These are phyloP conservation scores for Sphagnum magellanicum DNA, from an alignment of 228 moss, liverwort and hornwort species.

Conservation along the genomic window DNA sequence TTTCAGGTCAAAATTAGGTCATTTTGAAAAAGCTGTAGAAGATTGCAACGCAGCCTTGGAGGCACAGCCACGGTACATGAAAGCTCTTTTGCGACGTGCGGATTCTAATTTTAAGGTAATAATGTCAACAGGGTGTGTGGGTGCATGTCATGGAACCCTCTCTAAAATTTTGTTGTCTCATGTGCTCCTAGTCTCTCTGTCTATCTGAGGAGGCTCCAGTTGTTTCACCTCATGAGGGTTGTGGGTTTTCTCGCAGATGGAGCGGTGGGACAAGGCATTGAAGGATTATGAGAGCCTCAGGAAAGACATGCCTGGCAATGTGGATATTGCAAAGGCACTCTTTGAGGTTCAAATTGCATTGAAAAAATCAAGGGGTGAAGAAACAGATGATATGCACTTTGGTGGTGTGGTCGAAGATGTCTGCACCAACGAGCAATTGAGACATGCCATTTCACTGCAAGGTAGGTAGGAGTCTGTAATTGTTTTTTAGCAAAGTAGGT, in stretches of 20 bases:
- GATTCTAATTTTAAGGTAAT: constrained; percentile 73
- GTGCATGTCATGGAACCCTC: no score
- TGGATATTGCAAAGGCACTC: constrained; percentile 65
- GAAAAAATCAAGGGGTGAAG: constrained; percentile 83
- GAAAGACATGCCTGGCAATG: constrained; percentile 77
- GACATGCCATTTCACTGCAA: constrained; percentile 78
- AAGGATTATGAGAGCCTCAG: constrained; percentile 74
- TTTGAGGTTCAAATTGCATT: constrained; percentile 73
- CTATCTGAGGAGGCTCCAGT: no score
- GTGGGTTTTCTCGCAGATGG: constrained; percentile 47
- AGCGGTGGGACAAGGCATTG: constrained; percentile 77
- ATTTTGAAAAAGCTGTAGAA: constrained; percentile 97
- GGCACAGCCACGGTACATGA: constrained; percentile 82
- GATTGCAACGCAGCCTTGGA: constrained; percentile 90
- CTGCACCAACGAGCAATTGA: constrained; percentile 56
- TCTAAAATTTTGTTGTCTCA: no score
- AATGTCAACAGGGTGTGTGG: no score
- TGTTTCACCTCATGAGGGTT: no score
- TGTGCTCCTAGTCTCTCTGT: no score
- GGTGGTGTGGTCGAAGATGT: constrained; percentile 59
- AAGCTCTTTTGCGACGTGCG: constrained; percentile 84
- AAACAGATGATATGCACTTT: constrained; percentile 56
- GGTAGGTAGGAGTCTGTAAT: constrained; percentile 22
- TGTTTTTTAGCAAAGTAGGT: no score
- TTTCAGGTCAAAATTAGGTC: constrained; percentile 52